Percentiles rank a stretch among this genome's conserved stretches.
phyloP scores from a whole-genome alignment of 2,329 filamentous ascomycete species.

The Ascochyta koolunga region DNA sequence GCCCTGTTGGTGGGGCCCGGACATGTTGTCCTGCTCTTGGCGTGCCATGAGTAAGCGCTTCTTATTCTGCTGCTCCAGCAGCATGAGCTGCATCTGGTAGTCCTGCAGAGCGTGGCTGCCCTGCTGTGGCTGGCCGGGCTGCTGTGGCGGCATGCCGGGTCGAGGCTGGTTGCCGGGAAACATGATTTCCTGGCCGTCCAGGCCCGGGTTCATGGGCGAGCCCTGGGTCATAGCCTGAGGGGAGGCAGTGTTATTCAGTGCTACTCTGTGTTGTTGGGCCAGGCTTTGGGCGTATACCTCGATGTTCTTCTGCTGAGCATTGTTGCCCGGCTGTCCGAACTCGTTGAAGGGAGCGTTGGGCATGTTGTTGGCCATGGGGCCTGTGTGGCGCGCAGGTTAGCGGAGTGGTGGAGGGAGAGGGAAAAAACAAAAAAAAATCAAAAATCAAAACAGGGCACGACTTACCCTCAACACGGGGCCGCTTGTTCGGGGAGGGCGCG shows the following conservation, averaged over 20 bases:
- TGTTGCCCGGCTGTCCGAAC: slow-evolving; percentile 60
- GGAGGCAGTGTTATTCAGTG: slow-evolving; percentile 80
- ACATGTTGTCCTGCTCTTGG: slow-evolving; percentile 74
- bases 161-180: slow-evolving; percentile 44
- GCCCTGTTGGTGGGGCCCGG: slow-evolving; percentile 55
- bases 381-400: slow-evolving; percentile 66
- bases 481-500: slow-evolving; percentile 89
- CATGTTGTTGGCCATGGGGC: slow-evolving; percentile 78
- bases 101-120: slow-evolving; percentile 85
- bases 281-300: slow-evolving; percentile 86
- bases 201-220: slow-evolving; percentile 77
- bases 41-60: slow-evolving; percentile 84
- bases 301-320: slow-evolving; percentile 80
- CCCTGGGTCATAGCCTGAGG: slow-evolving; percentile 79
- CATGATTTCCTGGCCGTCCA: slow-evolving; percentile 43
- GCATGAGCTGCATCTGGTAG: slow-evolving; percentile 89
- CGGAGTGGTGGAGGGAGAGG: slow-evolving; percentile 53
- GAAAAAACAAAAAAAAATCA: too few relatives aligned
- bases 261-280: slow-evolving; percentile 80
- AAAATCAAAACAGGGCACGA: slow-evolving; percentile 55
- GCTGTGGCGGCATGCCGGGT: slow-evolving; percentile 65
- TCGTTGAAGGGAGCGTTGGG: slow-evolving; percentile 76
- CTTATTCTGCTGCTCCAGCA: slow-evolving; percentile 87
- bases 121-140: slow-evolving; percentile 55
- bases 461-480: slow-evolving; percentile 78